Conservation (phyloP, 768 basidiomycete species). For the Lentinula guzmanii region DNA sequence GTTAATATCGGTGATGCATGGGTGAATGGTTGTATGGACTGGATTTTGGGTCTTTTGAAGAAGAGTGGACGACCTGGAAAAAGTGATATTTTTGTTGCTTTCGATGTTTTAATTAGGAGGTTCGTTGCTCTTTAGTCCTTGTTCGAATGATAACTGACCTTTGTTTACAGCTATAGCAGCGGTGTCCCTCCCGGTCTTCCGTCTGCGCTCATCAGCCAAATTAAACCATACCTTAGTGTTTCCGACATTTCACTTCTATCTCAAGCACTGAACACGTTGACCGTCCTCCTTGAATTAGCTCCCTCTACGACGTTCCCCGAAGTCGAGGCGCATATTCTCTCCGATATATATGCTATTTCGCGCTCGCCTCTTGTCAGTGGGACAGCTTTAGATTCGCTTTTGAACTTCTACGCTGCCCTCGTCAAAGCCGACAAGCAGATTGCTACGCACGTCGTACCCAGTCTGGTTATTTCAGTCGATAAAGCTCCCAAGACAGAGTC, state of each 20-base stretch:
- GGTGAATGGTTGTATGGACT: constrained; percentile 76
- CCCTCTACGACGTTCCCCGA: constrained; percentile 68
- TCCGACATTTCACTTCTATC: constrained; percentile 76
- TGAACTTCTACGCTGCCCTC: constrained; percentile 76
- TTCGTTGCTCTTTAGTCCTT: constrained; percentile 18
- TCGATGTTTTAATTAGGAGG: constrained; percentile 71
- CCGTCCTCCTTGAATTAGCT: constrained; percentile 62
- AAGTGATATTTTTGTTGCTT: constrained; percentile 69
- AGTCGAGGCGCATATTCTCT: constrained; percentile 65
- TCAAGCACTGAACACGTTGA: constrained; percentile 59
- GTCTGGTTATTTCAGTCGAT: constrained; percentile 59
- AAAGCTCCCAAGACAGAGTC: constrained; percentile 56
- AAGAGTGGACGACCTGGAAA: constrained; percentile 79
- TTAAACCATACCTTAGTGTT: constrained; percentile 70
- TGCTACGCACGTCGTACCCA: constrained; percentile 75
- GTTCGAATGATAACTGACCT: neutral
- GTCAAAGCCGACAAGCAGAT: constrained; percentile 81
- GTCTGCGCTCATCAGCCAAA: constrained; percentile 58
- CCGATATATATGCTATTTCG: constrained; percentile 62
- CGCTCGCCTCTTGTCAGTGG: constrained; percentile 77
- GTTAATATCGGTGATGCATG: constrained; percentile 69
- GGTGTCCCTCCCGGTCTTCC: constrained; percentile 55
- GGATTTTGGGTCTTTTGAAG: constrained; percentile 67
- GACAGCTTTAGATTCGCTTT: constrained; percentile 72
- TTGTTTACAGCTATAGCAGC: constrained; percentile 25